Evolutionary conservation across 148 eudicot species (phyloP), one percentile per base, ranked within the genome.

Genomic region (Cornus suecica): DNA sequence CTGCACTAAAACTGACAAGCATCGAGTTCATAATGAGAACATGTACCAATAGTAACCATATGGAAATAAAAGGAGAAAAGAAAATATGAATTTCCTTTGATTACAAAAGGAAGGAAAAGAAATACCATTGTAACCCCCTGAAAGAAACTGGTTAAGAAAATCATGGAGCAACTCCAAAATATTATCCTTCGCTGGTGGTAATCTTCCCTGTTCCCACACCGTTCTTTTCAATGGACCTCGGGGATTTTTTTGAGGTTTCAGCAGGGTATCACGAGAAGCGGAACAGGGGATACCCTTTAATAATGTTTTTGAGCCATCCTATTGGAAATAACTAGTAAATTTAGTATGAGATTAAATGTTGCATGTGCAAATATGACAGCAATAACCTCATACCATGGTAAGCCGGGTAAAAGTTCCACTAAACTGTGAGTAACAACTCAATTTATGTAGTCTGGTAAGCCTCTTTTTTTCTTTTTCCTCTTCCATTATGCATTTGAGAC

Each of bases 51-150:
- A 58, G 73, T 56, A 52, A 14, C 58, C 2, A 5, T n/a, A 42
- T 14, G 30, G 31, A 56, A 25, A 65, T n/a, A 30, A 68, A 66
- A 71, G 22, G 27, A 42, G 13, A 31, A 22, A 64, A 56, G 51
- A 22, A 60, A 64, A 60, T 60, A 25, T 32, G 60, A 58, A 9
- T 58, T 64, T 37, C 29, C 20, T 18, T 51, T 76, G 72, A 56
- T 41, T 10, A 73, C 32, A 68, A 24, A 63, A 16, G 22, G 20
- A 56, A 16, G 16, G 9, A 37, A 6, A 37, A 20, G 22, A 77
- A 30, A 28, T 90, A 95, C 99, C 98, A 84, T 93, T 95, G 80
- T 93, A 95, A 71, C 93, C 99, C 69, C 94, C 99, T 28, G 83
- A 81, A 65, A 95, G 74, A 82, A 95, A 87, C 84, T 95, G 97